phyloP scores from a whole-genome alignment of 495 filamentous ascomycete genomes.

The Pyrenopolyporus hunteri region DNA sequence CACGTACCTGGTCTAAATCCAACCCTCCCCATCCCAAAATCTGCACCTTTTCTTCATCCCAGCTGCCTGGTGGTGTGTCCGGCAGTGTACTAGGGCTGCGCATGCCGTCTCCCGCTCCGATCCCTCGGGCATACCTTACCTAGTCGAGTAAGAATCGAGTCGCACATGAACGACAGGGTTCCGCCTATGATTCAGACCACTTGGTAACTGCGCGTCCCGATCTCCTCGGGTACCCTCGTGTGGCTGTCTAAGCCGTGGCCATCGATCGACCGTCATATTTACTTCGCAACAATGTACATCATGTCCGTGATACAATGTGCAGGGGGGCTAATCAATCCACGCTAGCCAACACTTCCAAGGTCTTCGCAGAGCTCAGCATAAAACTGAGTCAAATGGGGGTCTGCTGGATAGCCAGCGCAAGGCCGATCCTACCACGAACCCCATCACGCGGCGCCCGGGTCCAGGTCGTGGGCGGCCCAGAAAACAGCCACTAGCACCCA shows the following conservation, averaged over 20 bases:
- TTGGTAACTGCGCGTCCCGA: not conserved
- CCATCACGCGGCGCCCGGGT: conserved; percentile 57
- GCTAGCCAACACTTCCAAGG: conserved; percentile 59
- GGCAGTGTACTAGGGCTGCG: not conserved
- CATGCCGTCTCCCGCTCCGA: not conserved
- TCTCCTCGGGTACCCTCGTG: not conserved
- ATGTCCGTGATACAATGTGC: not conserved
- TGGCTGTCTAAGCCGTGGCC: not conserved
- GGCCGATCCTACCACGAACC: conserved; percentile 52
- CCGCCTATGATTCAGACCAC: not conserved
- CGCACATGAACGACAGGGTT: conserved; percentile 3
- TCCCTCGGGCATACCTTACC: conserved; percentile 1
- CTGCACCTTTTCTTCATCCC: too few relatives aligned
- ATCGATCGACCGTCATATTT: not conserved
- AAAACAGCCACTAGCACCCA: conserved; percentile 41
- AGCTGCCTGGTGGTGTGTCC: not conserved
- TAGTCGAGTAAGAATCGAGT: not conserved
- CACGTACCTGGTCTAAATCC: not conserved
- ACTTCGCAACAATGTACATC: not conserved
- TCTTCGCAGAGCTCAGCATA: conserved; percentile 54
- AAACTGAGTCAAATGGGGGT: conserved; percentile 44
- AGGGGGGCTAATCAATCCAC: conserved; percentile 24
- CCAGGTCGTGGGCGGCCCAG: conserved; percentile 55
- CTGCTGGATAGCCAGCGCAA: conserved; percentile 35
- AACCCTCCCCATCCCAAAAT: too few relatives aligned